Evolutionary conservation across 106 monocot genomes (phyloP).

Genomic region (Hemerocallis citrina): DNA sequence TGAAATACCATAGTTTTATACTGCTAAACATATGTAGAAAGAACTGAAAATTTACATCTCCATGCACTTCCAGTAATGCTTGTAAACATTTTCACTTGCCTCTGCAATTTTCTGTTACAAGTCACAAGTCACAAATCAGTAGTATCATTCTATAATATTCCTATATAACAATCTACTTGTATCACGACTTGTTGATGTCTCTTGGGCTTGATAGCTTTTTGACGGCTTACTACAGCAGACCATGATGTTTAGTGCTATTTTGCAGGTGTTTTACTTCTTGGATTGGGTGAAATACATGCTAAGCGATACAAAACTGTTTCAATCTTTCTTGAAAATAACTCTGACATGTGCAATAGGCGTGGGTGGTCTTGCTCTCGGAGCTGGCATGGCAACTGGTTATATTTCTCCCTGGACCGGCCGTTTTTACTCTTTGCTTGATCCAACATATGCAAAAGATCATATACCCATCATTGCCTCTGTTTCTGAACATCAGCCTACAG

Average conservation of each 20-base stretch:
- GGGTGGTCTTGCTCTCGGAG: conserved; percentile 56
- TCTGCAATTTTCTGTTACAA: no score
- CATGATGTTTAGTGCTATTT: neutral
- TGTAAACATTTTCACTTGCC: no score
- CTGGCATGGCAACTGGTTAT: conserved; percentile 72
- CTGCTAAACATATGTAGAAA: no score
- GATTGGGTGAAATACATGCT: conserved; percentile 67
- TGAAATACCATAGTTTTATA: no score
- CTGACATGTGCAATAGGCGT: conserved; percentile 51
- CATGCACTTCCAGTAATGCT: no score
- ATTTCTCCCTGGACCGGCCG: conserved; percentile 83
- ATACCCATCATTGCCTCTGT: conserved; percentile 82
- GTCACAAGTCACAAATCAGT: no score
- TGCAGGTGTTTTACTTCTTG: conserved; percentile 75
- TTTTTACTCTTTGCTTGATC: conserved; percentile 80
- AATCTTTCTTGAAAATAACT: conserved; percentile 53
- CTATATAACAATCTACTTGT: no score
- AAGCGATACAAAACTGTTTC: conserved; percentile 52
- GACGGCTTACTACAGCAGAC: no score
- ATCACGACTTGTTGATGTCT: neutral
- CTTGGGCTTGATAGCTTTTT: neutral
- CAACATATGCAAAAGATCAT: conserved; percentile 82
- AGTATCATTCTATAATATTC: no score
- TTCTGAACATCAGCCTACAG: conserved; percentile 81
- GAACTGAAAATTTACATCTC: no score